A percentile compares a stretch with the other conserved stretches of the same genome.
Conservation (phyloP, 371 early-diverging fungal species). For the Capillidium rhysosporum region DNA sequence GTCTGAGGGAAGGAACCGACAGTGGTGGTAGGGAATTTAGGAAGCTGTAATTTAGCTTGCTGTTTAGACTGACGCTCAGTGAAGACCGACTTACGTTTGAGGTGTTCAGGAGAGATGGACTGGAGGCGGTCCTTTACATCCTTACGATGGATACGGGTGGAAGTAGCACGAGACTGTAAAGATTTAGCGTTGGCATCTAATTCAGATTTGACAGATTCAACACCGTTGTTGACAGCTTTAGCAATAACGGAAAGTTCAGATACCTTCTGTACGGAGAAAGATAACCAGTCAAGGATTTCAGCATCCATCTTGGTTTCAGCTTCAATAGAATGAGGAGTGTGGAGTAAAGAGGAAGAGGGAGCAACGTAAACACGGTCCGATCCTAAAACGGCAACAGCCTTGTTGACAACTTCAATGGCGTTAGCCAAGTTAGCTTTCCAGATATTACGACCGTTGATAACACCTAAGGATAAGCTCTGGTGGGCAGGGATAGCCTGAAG, state of each 20-base stretch:
- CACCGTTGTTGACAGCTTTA: constrained; percentile 41
- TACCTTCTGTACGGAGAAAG: constrained; percentile 85
- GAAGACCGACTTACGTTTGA: constrained; percentile 57
- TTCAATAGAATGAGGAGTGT: constrained; percentile 71
- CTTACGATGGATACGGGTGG: constrained; percentile 61
- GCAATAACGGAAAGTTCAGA: constrained; percentile 55
- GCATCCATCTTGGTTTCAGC: constrained; percentile 61
- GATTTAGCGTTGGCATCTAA: constrained; percentile 52
- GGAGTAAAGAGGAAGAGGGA: constrained; percentile 82
- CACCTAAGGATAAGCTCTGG: constrained; percentile 55
- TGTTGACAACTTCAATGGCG: constrained; percentile 42
- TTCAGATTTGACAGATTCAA: constrained; percentile 38
- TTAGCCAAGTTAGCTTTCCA: constrained; percentile 78
- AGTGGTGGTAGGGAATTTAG: constrained; percentile 89
- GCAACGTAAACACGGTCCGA: constrained; percentile 56
- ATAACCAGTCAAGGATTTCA: constrained; percentile 74
- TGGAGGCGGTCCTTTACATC: constrained; percentile 58
- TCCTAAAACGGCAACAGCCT: constrained; percentile 42
- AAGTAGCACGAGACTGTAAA: constrained; percentile 50
- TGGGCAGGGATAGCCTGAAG: constrained; percentile 24
- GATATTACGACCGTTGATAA: constrained; percentile 89
- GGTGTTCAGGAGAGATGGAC: constrained; percentile 41
- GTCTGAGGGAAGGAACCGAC: constrained; percentile 98
- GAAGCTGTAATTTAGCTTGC: constrained; percentile 58
- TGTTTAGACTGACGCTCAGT: constrained; percentile 51